phyloP scores from a whole-genome alignment of 768 basidiomycete genomes.

The Podaxis sp. region DNA sequence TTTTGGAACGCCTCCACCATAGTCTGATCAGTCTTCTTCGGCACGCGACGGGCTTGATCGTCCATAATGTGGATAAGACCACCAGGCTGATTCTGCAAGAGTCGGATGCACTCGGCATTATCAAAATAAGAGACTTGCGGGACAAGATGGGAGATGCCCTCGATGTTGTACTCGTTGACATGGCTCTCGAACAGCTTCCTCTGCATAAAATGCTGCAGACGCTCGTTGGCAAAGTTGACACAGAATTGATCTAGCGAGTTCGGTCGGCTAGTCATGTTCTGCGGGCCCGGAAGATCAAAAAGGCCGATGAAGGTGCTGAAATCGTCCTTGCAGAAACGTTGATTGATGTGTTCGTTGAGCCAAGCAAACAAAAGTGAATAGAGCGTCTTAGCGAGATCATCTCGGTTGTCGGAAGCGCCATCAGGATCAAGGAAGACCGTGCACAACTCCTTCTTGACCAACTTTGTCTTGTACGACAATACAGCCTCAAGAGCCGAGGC shows the following conservation, averaged over 20 bases:
- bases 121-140: constrained; percentile 82
- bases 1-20: constrained; percentile 96
- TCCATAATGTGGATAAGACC: constrained; percentile 98
- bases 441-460: constrained; percentile 95
- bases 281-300: constrained; percentile 91
- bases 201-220: constrained; percentile 81
- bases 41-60: constrained; percentile 83
- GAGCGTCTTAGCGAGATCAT: constrained; percentile 90
- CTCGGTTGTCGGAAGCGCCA: constrained; percentile 88
- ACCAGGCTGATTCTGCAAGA: constrained; percentile 84
- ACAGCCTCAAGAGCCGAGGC: constrained; percentile 71
- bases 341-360: constrained; percentile 96
- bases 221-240: constrained; percentile 95
- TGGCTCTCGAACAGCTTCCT: constrained; percentile 79
- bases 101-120: constrained; percentile 85
- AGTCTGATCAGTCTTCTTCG: constrained; percentile 89
- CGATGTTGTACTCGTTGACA: constrained; percentile 78
- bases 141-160: constrained; percentile 72
- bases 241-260: constrained; percentile 97
- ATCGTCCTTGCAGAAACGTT: constrained; percentile 91
- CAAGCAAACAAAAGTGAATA: constrained; percentile 95
- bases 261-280: constrained; percentile 82
- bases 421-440: constrained; percentile 96
- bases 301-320: constrained; percentile 91
- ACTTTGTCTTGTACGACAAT: constrained; percentile 87